Evolutionary conservation across 31 red algal species (phyloP).

Genomic region (Odonthalia washingtoniensis): DNA sequence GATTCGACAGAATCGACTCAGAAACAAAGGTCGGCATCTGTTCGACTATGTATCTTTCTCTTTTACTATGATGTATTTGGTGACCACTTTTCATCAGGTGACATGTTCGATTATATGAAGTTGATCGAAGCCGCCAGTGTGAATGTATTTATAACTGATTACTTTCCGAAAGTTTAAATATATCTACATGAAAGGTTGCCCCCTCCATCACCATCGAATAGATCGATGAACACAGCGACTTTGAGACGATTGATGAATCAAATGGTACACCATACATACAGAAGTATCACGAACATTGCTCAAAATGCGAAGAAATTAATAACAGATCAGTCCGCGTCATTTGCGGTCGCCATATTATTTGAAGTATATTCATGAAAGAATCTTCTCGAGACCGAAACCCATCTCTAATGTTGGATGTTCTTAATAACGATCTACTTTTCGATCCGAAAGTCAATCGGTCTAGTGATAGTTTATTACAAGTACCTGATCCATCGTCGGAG

Average conservation of each 20-base stretch:
- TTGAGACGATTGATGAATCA: background rate
- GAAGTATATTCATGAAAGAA: slow-evolving; percentile 75
- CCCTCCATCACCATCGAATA: background rate
- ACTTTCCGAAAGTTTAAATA: slow-evolving; percentile 41
- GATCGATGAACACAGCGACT: background rate
- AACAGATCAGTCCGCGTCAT: slow-evolving; percentile 44
- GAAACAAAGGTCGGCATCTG: slow-evolving; percentile 56
- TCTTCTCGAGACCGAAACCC: slow-evolving; percentile 52
- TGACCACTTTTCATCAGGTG: slow-evolving; percentile 43
- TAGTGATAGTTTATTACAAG: background rate
- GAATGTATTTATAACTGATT: slow-evolving; percentile 50
- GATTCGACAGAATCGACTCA: slow-evolving; percentile 38
- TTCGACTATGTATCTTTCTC: slow-evolving; percentile 89
- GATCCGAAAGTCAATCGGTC: slow-evolving; percentile 66
- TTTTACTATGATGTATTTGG: too few species aligned
- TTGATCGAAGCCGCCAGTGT: slow-evolving; percentile 50
- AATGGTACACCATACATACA: slow-evolving; percentile 37
- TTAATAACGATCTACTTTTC: slow-evolving; percentile 63
- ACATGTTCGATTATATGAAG: slow-evolving; percentile 47
- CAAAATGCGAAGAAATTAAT: slow-evolving; percentile 78
- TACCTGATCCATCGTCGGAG: background rate
- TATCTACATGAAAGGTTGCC: slow-evolving; percentile 58
- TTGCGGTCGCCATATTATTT: slow-evolving; percentile 50
- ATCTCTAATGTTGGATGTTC: slow-evolving; percentile 39
- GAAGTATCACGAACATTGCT: slow-evolving; percentile 70